phyloP scores from a whole-genome alignment of 495 filamentous ascomycete genomes.

The Aspergillus leporis region DNA sequence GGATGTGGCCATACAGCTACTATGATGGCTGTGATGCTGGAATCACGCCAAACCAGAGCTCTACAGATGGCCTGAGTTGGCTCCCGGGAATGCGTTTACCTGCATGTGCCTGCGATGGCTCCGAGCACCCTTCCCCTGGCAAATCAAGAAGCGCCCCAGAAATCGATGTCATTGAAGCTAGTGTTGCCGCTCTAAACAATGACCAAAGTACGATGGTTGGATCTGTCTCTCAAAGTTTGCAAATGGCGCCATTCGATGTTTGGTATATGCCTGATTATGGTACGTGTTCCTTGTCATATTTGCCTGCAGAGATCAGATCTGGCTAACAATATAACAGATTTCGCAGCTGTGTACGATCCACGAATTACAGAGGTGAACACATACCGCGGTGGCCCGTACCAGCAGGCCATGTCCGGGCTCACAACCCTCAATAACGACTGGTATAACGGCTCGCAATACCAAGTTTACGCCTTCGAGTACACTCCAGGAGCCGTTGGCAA shows the following conservation, averaged over 20 bases:
- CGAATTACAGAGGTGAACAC: constrained; percentile 61
- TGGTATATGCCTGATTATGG: constrained; percentile 74
- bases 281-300: constrained; percentile 24
- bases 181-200: constrained; percentile 54
- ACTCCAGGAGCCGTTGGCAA: constrained; percentile 59
- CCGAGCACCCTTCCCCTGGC: constrained; percentile 73
- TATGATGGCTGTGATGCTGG: constrained; percentile 70
- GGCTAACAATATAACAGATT: constrained; percentile 37
- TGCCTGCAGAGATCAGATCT: not conserved
- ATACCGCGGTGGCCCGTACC: constrained; percentile 68
- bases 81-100: constrained; percentile 76
- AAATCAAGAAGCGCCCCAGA: constrained; percentile 71
- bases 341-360: constrained; percentile 62
- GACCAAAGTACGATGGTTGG: constrained; percentile 51
- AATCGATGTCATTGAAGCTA: constrained; percentile 76
- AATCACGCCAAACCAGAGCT: constrained; percentile 77
- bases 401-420: constrained; percentile 73
- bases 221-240: constrained; percentile 68
- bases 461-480: constrained; percentile 75
- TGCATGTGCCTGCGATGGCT: constrained; percentile 63
- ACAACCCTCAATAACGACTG: constrained; percentile 73
- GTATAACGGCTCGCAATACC: constrained; percentile 74
- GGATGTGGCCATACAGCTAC: constrained; percentile 82
- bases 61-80: constrained; percentile 63
- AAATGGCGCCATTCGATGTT: constrained; percentile 74